Evolutionary conservation across 2,329 filamentous ascomycete genomes (phyloP).

Genomic region (Lachnellula hyalina): DNA sequence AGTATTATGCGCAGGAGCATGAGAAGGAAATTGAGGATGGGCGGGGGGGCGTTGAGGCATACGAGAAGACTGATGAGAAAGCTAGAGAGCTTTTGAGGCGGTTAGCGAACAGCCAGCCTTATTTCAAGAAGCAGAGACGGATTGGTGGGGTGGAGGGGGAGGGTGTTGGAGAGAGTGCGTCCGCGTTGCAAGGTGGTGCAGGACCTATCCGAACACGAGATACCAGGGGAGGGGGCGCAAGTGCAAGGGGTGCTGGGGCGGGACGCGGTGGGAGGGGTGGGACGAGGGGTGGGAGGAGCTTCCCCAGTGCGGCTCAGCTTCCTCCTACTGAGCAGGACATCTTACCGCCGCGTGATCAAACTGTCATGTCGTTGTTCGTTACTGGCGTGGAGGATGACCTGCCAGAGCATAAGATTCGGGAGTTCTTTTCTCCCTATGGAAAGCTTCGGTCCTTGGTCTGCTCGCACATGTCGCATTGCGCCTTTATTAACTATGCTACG

Average conservation of each 20-base stretch:
- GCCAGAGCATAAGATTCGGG: conserved; percentile 83
- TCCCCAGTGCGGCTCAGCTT: conserved; percentile 66
- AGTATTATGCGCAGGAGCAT: conserved; percentile 97
- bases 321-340: conserved; percentile 83
- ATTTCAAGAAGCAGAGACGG: conserved; percentile 81
- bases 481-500: conserved; percentile 90
- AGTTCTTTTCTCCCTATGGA: conserved; percentile 84
- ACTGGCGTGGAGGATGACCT: conserved; percentile 95
- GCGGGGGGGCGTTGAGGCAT: conserved; percentile 76
- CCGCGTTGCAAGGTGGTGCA: conserved; percentile 45
- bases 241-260: conserved; percentile 11
- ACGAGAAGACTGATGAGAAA: conserved; percentile 96
- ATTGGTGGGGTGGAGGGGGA: conserved; percentile 55
- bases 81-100: conserved; percentile 80
- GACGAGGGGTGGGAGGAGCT: conserved; percentile 45
- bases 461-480: conserved; percentile 94
- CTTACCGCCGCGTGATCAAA: conserved; percentile 73
- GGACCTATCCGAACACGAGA: conserved; percentile 77
- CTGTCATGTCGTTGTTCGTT: conserved; percentile 88
- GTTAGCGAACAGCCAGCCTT: conserved; percentile 87
- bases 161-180: conserved; percentile 35
- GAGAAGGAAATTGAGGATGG: conserved; percentile 94
- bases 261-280: conserved; percentile 36
- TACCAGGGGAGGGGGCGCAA: conserved; percentile 45
- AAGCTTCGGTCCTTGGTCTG: conserved; percentile 90